Evolutionary conservation across 495 filamentous ascomycete species (phyloP), one percentile per base, ranked within the genome.

Genomic region (Diplogelasinospora grovesii): DNA sequence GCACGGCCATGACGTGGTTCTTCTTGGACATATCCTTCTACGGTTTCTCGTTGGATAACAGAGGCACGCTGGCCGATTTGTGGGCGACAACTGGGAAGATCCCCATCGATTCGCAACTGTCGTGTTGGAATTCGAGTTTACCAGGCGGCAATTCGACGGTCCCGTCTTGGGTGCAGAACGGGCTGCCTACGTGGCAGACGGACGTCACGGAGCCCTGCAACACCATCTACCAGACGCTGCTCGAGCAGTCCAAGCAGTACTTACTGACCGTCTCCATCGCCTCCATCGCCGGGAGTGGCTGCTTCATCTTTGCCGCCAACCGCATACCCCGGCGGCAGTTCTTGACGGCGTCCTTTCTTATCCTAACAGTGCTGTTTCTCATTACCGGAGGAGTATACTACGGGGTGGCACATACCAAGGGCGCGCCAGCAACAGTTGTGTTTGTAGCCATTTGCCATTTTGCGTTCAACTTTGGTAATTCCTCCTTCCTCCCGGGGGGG

Each of bases 361-460:
- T 89, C 21, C 63, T 89, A 1, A 83, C 79, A 8, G 69, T 79
- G 28, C 66, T 92, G n/a, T 92, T 92, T 63, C 60, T 79, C 42
- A 59, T 85, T 38, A 85, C 86, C 43, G 87, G 84, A 1, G 83
- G 82, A 39, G 81, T 75, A 3, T 92, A 82, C 61, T 61, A 81
- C 49, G 54, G 73, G 26, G 64, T 64, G 48, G 50, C 49, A 27
- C 54, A 58, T 14, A 45, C 7, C 13, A 8, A 34, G 1, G 79
- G 43, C 41, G 60, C 37, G 29, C 70, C 46, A 34, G 72, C 45
- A 29, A 73, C 80, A 19, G 67, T 81, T 11, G 79, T 63, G 2
- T 65, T 85, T 7, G 85, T 92, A 46, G 75, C 89, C 14, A 63
- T 92, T 15, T 79, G 78, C 30, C 81, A 89, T 43, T 87, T 92